phyloP scores from a whole-genome alignment of 1,139 yeast species.

The Scheffersomyces titani region DNA sequence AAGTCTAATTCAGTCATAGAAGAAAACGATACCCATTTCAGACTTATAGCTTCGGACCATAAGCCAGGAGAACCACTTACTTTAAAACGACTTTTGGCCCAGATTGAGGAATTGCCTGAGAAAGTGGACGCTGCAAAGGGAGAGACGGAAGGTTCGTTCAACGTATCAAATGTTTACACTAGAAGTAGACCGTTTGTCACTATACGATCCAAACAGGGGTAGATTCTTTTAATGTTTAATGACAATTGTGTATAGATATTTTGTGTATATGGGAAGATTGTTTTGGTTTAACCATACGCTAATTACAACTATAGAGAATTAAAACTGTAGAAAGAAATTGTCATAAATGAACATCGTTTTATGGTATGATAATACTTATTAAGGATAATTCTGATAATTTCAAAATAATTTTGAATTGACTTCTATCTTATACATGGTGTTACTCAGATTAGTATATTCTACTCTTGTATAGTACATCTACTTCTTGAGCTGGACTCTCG shows the following conservation, averaged over 20 bases:
- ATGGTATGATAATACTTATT: no score
- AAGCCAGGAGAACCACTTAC: constrained; percentile 23
- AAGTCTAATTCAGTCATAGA: constrained; percentile 15
- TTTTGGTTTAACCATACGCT: background rate
- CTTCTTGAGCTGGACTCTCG: constrained; percentile 46
- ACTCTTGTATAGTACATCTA: background rate
- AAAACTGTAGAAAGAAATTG: no score
- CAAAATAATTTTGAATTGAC: no score
- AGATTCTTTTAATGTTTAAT: background rate
- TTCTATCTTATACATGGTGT: no score
- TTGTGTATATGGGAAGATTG: background rate
- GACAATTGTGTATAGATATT: background rate
- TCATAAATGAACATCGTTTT: no score
- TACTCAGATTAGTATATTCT: no score
- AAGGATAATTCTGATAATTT: no score
- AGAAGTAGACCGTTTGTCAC: constrained; percentile 6
- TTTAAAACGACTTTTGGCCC: constrained; percentile 21
- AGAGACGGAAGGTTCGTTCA: constrained; percentile 20
- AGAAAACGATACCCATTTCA: constrained; percentile 29
- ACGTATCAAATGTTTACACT: constrained; percentile 5
- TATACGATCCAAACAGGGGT: constrained; percentile 11
- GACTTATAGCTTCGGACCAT: constrained; percentile 40
- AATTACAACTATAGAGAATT: background rate
- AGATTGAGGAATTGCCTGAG: constrained; percentile 18
- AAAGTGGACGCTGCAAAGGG: constrained; percentile 29